Base-by-base conservation (phyloP, 2,329 filamentous ascomycete genomes). In the Raffaelea deltoideospora region DNA sequence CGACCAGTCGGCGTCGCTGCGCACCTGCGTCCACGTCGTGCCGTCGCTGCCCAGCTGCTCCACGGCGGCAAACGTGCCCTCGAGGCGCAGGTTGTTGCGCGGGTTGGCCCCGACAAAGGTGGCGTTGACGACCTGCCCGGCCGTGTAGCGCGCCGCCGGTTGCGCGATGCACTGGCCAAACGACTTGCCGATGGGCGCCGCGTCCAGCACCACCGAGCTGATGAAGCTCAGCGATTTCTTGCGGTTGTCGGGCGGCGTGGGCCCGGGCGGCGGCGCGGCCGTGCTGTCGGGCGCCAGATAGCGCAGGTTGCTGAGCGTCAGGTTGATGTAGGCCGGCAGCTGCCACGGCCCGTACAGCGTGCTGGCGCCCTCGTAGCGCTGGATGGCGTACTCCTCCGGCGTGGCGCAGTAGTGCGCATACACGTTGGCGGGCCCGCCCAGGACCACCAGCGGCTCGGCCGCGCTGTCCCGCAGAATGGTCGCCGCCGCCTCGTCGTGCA, bases 341-440 rank as follows among this genome's bases (percentile, higher is more conserved):
- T 85, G 83, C 54, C 86, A 75, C 3, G 71, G 80, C 0, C 88
- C 88, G 53, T 82, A 90, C 3, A 96, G 72, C 0, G 88, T 96
- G 7, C 81, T 88, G 0, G 84, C 88, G n/a, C 87, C 88, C 59
- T 96, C 88, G 57, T 95, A 95, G 10, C 88, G 78, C 33, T 45
- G 43, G 17, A 41, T 64, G 11, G 57, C 55, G 53, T 88, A 92
- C 55, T 92, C 84, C 53, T 90, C 80, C 45, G 76, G 69, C 0
- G 84, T 87, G 13, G 79, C 59, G 48, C 85, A 81, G 56, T 87
- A 87, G 56, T 86, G 81, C 3, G 83, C 77, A 55, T 96, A 96
- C 40, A 74, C 86, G 53, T 96, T 96, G 35, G 85, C 85, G 0
- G 88, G 87, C 0, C 83, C 86, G 20, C 87, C 85, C 1, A 95